Base-by-base conservation (phyloP, 208 protist species). In the Herpetomonas tarakana region DNA sequence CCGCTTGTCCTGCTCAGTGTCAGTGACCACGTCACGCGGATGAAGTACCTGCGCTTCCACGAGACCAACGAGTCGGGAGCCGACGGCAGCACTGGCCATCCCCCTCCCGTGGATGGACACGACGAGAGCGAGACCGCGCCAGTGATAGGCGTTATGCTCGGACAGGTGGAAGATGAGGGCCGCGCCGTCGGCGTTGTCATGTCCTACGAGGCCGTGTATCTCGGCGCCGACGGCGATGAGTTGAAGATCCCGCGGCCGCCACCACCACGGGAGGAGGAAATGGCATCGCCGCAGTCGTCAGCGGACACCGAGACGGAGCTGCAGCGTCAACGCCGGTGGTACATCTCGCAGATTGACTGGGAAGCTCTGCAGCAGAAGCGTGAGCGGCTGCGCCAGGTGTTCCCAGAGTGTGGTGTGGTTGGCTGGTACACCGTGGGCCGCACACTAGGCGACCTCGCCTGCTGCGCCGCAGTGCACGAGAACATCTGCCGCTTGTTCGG, bases 1-100 rank as follows among this genome's bases (percentile, higher is more conserved):
- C 86, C 86, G 18, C 27, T 87, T 12, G 83, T 93, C n/a, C 54
- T 93, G 25, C 64, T 93, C 12, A 88, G 72, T 62, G 66, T 91
- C 46, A 77, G 71, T 26, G 83, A 89, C 41, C 83, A 93, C 61
- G 66, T 71, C 16, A 93, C 83, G 1, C 61, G 81, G 1, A 56
- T 71, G 50, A 29, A 63, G 38, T 57, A 67, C 21, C 35, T 29
- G n/a, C 30, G 11, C 11, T 64, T 58, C 6, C 31, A 14, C 26
- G 44, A 27, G 38, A 65, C 50, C 2, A 58, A 50, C 28, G 22
- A 2, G n/a, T 26, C 29, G 9, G 50, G 47, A 16, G 18, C 18
- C 19, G 26, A 14, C 14, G 35, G 35, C 35, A 41, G 35, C 14
- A n/a, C n/a, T n/a, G n/a, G n/a, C n/a, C n/a, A n/a, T n/a, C n/a